Evolutionary conservation across 208 protist genomes (phyloP).

Genomic region (Acanthamoeba sp.): DNA sequence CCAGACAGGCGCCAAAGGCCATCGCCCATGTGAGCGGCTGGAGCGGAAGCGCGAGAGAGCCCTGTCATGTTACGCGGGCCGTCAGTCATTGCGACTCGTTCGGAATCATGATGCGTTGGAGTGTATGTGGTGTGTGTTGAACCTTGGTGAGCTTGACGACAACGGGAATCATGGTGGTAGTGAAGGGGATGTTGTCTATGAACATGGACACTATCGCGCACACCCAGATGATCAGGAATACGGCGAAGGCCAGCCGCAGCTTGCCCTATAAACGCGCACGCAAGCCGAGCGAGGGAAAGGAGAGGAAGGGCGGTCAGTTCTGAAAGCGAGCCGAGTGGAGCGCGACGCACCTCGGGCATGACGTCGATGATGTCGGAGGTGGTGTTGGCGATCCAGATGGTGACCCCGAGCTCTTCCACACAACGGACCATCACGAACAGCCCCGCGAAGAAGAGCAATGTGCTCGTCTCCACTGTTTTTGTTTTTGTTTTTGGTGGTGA

Average conservation of each 20-base stretch:
- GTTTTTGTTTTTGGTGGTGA: no score
- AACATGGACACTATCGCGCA: slow-evolving; percentile 74
- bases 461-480: slow-evolving; percentile 83
- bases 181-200: slow-evolving; percentile 77
- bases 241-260: slow-evolving; percentile 72
- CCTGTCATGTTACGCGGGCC: no score
- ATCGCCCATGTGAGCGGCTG: slow-evolving; percentile 87
- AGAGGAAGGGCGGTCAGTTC: no score
- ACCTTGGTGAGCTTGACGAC: slow-evolving; percentile 85
- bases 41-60: slow-evolving; percentile 82
- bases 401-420: slow-evolving; percentile 73
- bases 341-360: neutral
- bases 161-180: slow-evolving; percentile 67
- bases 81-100: no score
- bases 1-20: slow-evolving; percentile 87
- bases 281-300: no score
- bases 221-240: slow-evolving; percentile 84
- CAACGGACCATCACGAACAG: slow-evolving; percentile 85
- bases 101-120: no score
- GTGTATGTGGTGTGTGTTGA: no score
- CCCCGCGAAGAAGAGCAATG: slow-evolving; percentile 85
- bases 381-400: slow-evolving; percentile 75
- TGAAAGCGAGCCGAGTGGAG: no score
- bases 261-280: no score
- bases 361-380: slow-evolving; percentile 67